A percentile compares a stretch with the other conserved stretches of the same genome.
Conservation (phyloP, 1,284 basidiomycete genomes). For the Ceratobasidium sp. region DNA sequence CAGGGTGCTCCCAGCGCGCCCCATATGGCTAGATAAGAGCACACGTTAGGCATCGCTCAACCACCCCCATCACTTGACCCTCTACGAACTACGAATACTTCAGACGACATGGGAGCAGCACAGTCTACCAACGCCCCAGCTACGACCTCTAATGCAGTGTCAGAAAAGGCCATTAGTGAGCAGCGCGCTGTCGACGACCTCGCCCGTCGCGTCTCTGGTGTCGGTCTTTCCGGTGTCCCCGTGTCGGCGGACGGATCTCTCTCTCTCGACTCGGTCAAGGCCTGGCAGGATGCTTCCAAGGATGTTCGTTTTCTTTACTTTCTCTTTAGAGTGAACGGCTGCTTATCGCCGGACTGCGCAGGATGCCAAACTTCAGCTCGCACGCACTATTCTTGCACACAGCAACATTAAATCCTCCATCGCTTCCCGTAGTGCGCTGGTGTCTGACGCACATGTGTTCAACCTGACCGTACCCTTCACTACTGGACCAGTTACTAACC, state of each 20-base stretch:
- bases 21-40: slow-evolving; percentile 41
- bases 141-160: not conserved
- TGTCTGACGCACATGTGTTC: slow-evolving; percentile 86
- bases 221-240: slow-evolving; percentile 51
- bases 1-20: slow-evolving; percentile 27
- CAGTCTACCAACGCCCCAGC: slow-evolving; percentile 9
- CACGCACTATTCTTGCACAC: slow-evolving; percentile 85
- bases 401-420: slow-evolving; percentile 77
- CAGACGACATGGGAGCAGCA: slow-evolving; percentile 27
- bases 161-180: slow-evolving; percentile 51
- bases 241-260: slow-evolving; percentile 69
- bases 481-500: slow-evolving; percentile 87
- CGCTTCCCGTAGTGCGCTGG: slow-evolving; percentile 71
- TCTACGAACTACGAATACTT: slow-evolving; percentile 1
- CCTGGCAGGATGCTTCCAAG: slow-evolving; percentile 75
- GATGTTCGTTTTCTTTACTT: slow-evolving; percentile 51
- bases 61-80: slow-evolving; percentile 24
- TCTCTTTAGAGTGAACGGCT: slow-evolving; percentile 1
- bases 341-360: slow-evolving; percentile 15
- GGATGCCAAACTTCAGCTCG: slow-evolving; percentile 76
- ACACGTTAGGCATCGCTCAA: not conserved
- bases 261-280: slow-evolving; percentile 67
- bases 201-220: slow-evolving; percentile 48
- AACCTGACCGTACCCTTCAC: slow-evolving; percentile 85
- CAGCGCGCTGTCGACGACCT: slow-evolving; percentile 57